These are phyloP conservation scores for Volvariella surrecta DNA, from an alignment of 1,284 basidiomycete species.

Conservation along the genomic window DNA sequence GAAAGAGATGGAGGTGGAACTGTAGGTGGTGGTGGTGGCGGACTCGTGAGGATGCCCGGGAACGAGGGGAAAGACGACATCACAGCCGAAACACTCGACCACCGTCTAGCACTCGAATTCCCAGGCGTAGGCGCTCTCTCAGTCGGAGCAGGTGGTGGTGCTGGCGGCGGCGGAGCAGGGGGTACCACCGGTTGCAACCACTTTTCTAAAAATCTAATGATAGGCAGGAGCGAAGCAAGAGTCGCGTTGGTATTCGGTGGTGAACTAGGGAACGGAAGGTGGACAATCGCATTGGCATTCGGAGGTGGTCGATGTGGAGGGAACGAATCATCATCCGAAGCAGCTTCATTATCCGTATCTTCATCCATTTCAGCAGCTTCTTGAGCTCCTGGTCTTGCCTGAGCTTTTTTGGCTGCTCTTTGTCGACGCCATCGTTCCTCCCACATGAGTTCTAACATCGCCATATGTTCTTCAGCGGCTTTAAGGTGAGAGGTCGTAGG, in stretches of 20 bases:
- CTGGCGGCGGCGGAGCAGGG: slow-evolving; percentile 16
- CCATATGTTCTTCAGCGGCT: slow-evolving; percentile 65
- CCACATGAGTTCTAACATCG: slow-evolving; percentile 56
- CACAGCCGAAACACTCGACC: slow-evolving; percentile 29
- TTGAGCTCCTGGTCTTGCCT: slow-evolving; percentile 10
- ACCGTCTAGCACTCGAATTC: slow-evolving; percentile 20
- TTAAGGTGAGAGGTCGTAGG: slow-evolving; percentile 52
- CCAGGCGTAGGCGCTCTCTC: neutral
- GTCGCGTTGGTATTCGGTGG: slow-evolving; percentile 41
- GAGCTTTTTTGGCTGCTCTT: slow-evolving; percentile 12
- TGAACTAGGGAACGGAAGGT: slow-evolving; percentile 62
- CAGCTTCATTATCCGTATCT: slow-evolving; percentile 9
- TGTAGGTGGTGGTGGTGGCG: slow-evolving; percentile 9
- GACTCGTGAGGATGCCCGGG: slow-evolving; percentile 17
- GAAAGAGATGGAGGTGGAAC: slow-evolving; percentile 8
- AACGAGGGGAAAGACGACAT: slow-evolving; percentile 22
- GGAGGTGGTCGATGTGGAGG: slow-evolving; percentile 60
- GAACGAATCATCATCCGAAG: slow-evolving; percentile 13
- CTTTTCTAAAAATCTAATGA: slow-evolving; percentile 54
- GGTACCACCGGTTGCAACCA: slow-evolving; percentile 35
- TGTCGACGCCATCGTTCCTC: slow-evolving; percentile 26
- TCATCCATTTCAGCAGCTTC: slow-evolving; percentile 17
- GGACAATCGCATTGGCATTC: slow-evolving; percentile 62
- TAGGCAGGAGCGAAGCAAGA: slow-evolving; percentile 43
- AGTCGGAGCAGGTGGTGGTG: slow-evolving; percentile 8